Conservation (phyloP, 2,329 filamentous ascomycete genomes). For the Alternaria arbusti region DNA sequence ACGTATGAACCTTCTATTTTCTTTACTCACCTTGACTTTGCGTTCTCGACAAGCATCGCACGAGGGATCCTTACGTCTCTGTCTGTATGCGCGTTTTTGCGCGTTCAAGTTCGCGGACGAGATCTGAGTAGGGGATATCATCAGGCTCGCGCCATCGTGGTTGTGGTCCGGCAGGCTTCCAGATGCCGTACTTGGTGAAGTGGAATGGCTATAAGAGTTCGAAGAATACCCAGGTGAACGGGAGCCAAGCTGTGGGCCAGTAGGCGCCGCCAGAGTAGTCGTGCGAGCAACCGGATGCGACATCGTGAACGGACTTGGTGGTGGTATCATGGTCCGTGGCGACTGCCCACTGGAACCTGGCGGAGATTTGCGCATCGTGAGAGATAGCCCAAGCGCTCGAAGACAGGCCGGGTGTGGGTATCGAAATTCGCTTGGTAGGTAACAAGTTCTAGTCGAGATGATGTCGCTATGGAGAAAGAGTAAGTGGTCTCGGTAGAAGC, state of each 20-base stretch:
- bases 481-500: constrained; percentile 41
- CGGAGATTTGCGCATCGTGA: constrained; percentile 40
- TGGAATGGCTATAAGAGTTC: constrained; percentile 42
- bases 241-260: constrained; percentile 32
- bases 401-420: background rate
- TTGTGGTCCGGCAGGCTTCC: constrained; percentile 40
- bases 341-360: constrained; percentile 41
- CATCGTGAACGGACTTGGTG: constrained; percentile 41
- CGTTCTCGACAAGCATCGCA: constrained; percentile 94
- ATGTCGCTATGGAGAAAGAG: constrained; percentile 35
- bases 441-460: background rate
- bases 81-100: constrained; percentile 92
- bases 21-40: constrained; percentile 65
- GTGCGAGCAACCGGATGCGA: constrained; percentile 31
- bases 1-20: background rate
- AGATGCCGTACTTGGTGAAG: constrained; percentile 45
- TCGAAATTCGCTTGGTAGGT: constrained; percentile 11
- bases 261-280: constrained; percentile 37
- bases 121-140: constrained; percentile 50
- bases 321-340: constrained; percentile 42
- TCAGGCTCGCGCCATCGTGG: constrained; percentile 46
- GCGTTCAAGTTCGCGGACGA: constrained; percentile 65
- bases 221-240: constrained; percentile 43
- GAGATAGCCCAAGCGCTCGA: constrained; percentile 14
- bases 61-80: constrained; percentile 93